Conservation (phyloP, 495 filamentous ascomycete species). For the Penicillium chermesinum region DNA sequence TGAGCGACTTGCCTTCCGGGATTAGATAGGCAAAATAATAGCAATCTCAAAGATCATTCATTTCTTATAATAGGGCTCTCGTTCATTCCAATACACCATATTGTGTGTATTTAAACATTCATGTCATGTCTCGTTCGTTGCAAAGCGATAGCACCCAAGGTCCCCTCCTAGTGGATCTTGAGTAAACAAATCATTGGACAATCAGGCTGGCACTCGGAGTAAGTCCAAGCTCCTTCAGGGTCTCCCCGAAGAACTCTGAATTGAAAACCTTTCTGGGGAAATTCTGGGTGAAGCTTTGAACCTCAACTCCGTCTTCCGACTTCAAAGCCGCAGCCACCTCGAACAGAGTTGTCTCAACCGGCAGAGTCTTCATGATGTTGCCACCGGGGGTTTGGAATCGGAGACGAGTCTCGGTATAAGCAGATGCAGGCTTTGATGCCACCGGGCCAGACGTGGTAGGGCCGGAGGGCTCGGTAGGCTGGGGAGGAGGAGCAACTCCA, state of each 20-base stretch:
- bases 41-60: background rate
- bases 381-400: conserved; percentile 71
- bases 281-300: conserved; percentile 73
- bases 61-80: background rate
- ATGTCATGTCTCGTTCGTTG: conserved; percentile 11
- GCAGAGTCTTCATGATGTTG: conserved; percentile 75
- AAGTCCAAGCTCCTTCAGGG: conserved; percentile 85
- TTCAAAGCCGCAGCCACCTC: conserved; percentile 78
- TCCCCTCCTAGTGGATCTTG: background rate
- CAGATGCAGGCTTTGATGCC: conserved; percentile 52
- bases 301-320: conserved; percentile 56
- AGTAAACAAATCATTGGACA: conserved; percentile 44
- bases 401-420: conserved; percentile 75
- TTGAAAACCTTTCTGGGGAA: conserved; percentile 85
- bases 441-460: conserved; percentile 38
- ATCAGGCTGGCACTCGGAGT: conserved; percentile 85
- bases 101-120: background rate
- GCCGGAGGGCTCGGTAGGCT: conserved; percentile 33
- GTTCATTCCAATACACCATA: background rate
- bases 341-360: conserved; percentile 83
- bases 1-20: too few relatives aligned
- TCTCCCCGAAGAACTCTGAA: conserved; percentile 76
- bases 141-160: conserved; percentile 5
- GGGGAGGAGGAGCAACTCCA: conserved; percentile 54
- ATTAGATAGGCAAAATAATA: too few relatives aligned